Conservation (phyloP, 2,329 filamentous ascomycete species). For the Exophiala oligosperma region DNA sequence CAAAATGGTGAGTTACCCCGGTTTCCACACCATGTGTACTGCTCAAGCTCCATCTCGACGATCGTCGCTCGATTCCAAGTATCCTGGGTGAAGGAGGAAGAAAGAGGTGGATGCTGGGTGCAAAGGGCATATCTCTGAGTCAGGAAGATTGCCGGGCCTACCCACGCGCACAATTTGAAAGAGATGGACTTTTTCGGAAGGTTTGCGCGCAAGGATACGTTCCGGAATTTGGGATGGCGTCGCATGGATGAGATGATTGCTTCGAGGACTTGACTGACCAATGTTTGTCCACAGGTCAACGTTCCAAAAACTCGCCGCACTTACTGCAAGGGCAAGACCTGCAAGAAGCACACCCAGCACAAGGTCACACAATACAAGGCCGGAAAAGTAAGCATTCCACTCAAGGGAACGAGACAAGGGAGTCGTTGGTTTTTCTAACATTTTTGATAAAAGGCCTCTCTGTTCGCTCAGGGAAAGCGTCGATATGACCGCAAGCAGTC, state of each 20-base stretch:
- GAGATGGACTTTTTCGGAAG: background rate
- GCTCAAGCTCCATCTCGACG: background rate
- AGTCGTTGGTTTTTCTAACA: slow-evolving; percentile 5
- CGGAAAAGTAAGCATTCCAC: slow-evolving; percentile 66
- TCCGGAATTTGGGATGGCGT: background rate
- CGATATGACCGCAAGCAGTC: slow-evolving; percentile 99
- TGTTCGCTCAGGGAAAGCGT: slow-evolving; percentile 98
- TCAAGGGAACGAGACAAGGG: slow-evolving; percentile 29
- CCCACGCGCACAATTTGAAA: background rate
- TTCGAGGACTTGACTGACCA: slow-evolving; percentile 12
- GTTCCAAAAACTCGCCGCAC: slow-evolving; percentile 97
- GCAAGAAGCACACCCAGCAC: slow-evolving; percentile 89
- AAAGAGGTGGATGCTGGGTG: background rate
- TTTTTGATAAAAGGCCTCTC: slow-evolving; percentile 63
- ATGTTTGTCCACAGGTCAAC: slow-evolving; percentile 69
- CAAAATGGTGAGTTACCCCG: slow-evolving; percentile 32
- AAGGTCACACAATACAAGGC: slow-evolving; percentile 97
- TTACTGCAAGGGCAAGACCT: slow-evolving; percentile 96
- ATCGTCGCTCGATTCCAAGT: background rate
- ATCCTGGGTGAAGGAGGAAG: background rate
- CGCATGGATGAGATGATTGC: background rate
- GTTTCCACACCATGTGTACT: too few relatives aligned
- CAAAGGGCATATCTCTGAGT: background rate
- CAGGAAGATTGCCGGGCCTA: background rate
- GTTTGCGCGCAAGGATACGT: background rate